Conservation (phyloP, 1,139 yeast species). For the Magnusiomyces fungicola region DNA sequence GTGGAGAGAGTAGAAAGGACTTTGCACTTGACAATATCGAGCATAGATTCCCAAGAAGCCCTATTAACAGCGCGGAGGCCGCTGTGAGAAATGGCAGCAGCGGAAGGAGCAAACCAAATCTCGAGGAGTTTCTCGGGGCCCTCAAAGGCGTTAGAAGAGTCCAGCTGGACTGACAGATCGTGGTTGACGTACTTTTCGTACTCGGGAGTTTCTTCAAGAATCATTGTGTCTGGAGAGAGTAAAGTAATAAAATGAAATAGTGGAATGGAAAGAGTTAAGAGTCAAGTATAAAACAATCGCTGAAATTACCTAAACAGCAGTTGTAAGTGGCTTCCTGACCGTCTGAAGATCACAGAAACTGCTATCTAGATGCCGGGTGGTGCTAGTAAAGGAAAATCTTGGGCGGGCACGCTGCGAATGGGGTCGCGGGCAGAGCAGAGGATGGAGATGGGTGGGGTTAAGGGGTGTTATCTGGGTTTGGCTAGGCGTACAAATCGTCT, state of each 20-base stretch:
- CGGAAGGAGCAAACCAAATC: slow-evolving; percentile 69
- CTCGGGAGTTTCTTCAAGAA: slow-evolving; percentile 24
- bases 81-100: slow-evolving; percentile 30
- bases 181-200: slow-evolving; percentile 59
- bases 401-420: no score
- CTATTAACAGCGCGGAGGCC: slow-evolving; percentile 60
- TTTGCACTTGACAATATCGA: slow-evolving; percentile 83
- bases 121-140: slow-evolving; percentile 95
- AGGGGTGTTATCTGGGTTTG: slow-evolving; percentile 35
- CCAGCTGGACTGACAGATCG: slow-evolving; percentile 68
- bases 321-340: slow-evolving; percentile 16
- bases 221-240: slow-evolving; percentile 16
- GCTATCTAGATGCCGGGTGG: slow-evolving; percentile 13
- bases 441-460: slow-evolving; percentile 35
- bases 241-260: not conserved
- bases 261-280: not conserved
- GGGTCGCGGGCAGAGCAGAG: no score
- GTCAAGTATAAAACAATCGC: not conserved
- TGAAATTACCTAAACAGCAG: slow-evolving; percentile 15
- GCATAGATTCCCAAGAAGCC: slow-evolving; percentile 59
- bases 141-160: slow-evolving; percentile 87
- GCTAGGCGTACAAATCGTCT: slow-evolving; percentile 37
- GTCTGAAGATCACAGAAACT: slow-evolving; percentile 15
- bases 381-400: slow-evolving; percentile 1
- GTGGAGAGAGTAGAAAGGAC: slow-evolving; percentile 73